Evolutionary conservation across 1,284 basidiomycete species (phyloP).

Genomic region (Boletus sp.): DNA sequence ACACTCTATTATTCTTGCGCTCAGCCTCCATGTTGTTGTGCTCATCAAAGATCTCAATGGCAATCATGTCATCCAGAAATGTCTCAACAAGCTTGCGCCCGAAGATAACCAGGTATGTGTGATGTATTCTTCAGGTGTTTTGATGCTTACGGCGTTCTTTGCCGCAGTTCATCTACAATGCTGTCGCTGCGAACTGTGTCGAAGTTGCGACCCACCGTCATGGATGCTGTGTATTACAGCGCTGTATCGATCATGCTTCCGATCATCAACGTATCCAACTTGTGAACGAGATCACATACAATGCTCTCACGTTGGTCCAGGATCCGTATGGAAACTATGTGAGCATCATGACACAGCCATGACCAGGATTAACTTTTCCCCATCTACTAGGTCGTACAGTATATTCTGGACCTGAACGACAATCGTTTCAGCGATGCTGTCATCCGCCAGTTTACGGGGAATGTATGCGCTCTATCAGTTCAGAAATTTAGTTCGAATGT

Average conservation of each 20-base stretch:
- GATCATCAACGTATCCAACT: conserved; percentile 95
- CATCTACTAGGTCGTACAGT: conserved; percentile 82
- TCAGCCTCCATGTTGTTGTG: conserved; percentile 97
- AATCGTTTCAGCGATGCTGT: conserved; percentile 97
- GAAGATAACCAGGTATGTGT: conserved; percentile 91
- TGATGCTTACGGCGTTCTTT: conserved; percentile 9
- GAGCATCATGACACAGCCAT: conserved; percentile 37
- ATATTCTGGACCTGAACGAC: conserved; percentile 98
- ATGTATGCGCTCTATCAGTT: conserved; percentile 96
- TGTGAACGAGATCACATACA: conserved; percentile 99
- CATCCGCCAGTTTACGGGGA: conserved; percentile 97
- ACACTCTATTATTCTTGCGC: conserved; percentile 94
- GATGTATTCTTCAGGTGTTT: not conserved
- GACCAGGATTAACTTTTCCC: not conserved
- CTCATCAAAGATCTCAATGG: conserved; percentile 99
- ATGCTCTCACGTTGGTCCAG: conserved; percentile 96
- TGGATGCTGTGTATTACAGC: conserved; percentile 97
- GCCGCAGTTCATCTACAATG: conserved; percentile 99
- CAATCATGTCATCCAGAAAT: conserved; percentile 99
- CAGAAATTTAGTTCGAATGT: conserved; percentile 99
- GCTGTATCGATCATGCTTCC: conserved; percentile 98
- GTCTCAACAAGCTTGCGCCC: conserved; percentile 95
- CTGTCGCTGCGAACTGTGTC: conserved; percentile 97
- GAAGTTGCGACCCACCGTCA: conserved; percentile 99
- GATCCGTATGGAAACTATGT: conserved; percentile 99